Conservation (phyloP, 2,329 filamentous ascomycete species). For the Trichophyton benhamiae region DNA sequence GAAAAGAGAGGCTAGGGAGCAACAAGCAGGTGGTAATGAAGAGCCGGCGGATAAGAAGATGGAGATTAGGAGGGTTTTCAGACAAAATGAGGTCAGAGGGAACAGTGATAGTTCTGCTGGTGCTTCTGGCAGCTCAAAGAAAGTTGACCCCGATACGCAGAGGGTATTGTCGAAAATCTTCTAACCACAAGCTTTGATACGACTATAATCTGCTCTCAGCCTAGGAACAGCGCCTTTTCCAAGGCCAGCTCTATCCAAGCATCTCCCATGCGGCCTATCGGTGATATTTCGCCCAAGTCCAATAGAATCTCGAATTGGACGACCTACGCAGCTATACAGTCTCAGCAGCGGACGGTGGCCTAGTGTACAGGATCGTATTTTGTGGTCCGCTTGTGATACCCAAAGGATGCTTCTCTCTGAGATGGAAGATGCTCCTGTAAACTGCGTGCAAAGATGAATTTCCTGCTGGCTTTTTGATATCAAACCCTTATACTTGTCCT, state of each 20-base stretch:
- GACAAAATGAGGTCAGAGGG: conserved; percentile 30
- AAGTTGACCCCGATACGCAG: conserved; percentile 27
- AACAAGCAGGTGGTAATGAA: conserved; percentile 16
- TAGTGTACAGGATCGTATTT: no score
- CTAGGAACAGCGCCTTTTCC: not conserved
- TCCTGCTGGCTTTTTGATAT: no score
- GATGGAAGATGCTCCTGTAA: no score
- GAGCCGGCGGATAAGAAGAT: conserved; percentile 12
- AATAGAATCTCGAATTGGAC: not conserved
- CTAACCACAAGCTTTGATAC: conserved; percentile 13
- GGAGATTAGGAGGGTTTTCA: conserved; percentile 25
- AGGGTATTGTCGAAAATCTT: conserved; percentile 38
- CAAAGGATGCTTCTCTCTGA: no score
- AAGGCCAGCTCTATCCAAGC: not conserved
- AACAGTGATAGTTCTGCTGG: conserved; percentile 6
- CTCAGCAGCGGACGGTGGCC: no score
- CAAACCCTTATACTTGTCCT: no score
- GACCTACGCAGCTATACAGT: no score
- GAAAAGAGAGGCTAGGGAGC: conserved; percentile 32
- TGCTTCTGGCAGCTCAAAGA: conserved; percentile 16
- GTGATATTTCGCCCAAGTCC: not conserved
- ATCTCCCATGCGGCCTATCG: not conserved
- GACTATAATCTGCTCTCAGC: not conserved
- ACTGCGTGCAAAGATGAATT: no score
- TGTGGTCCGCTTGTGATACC: no score